Evolutionary conservation across 2,329 filamentous ascomycete species (phyloP), one percentile per base, ranked within the genome.

Genomic region (Diaporthe citriasiana): DNA sequence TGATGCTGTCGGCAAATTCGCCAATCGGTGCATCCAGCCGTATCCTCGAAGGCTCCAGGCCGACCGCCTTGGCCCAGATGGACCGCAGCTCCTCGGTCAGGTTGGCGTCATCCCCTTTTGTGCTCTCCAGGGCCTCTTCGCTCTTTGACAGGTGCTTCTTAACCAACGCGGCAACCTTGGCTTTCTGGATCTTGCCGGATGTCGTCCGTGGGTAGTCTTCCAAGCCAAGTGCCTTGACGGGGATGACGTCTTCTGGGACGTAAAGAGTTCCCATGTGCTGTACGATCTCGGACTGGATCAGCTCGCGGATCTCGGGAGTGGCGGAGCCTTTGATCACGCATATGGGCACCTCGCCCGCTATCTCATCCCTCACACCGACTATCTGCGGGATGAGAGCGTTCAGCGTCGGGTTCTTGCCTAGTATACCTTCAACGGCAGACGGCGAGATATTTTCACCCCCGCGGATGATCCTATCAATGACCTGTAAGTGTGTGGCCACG

Each of bases 1-100:
- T 73, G 17, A 73, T 73, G 33, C 71, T 73, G 51, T 73, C 71
- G 19, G 71, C 71, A 15, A 73, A 73, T 10, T 73, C 71, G 4
- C 71, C 51, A 42, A 59, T 69, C 2, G 60, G 71, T 0, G 60
- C 60, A 4, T 73, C 71, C 8, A 73, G 71, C 10, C 60, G 60
- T 38, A 73, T 68, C n/a, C 51, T 56, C 22, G 71, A 68, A 0
- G 71, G 60, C n/a, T 73, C 60, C 38, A 73, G 71, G 40, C 71
- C 71, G 27, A 73, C 71, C 19, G 71, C 71, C 22, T 59, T 73
- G 25, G 71, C 71, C 71, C 71, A 73, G 35, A 73, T 73, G 8
- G 33, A 69, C 27, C 51, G 56, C 50, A 73, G 45, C 12, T 73
- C 50, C 10, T 73, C 59, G 30, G 71, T 56, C 1, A 69, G 38